Conservation (phyloP, 2,329 filamentous ascomycete genomes). For the Fusarium oligoseptatum region DNA sequence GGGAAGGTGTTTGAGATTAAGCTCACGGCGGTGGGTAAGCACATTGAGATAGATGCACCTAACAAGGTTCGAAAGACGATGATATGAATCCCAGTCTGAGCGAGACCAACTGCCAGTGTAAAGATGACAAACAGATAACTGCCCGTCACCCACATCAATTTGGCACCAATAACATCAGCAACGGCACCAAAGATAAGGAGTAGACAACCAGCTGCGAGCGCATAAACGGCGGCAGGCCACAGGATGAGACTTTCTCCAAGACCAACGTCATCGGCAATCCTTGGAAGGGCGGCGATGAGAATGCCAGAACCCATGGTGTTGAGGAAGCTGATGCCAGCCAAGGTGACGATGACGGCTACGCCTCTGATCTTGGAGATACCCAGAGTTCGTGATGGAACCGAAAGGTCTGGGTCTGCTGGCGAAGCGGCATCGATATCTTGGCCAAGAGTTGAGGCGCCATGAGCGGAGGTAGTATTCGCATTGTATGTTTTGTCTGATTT, state of each 20-base stretch:
- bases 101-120: conserved; percentile 52
- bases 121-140: conserved; percentile 50
- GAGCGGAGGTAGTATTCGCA: neutral
- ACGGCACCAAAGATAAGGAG: conserved; percentile 55
- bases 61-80: conserved; percentile 51
- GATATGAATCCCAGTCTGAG: conserved; percentile 52
- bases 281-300: conserved; percentile 38
- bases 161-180: conserved; percentile 54
- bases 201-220: conserved; percentile 32
- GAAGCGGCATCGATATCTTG: neutral
- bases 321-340: conserved; percentile 40
- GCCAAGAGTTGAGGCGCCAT: neutral
- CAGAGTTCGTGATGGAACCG: neutral
- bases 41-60: conserved; percentile 55
- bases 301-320: conserved; percentile 45
- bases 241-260: conserved; percentile 37
- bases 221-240: conserved; percentile 42
- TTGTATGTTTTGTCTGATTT: neutral
- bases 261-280: conserved; percentile 35
- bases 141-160: conserved; percentile 51
- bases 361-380: conserved; percentile 22
- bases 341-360: conserved; percentile 27
- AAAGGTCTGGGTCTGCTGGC: neutral
- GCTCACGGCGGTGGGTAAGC: conserved; percentile 54
- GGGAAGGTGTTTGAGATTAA: conserved; percentile 55